Evolutionary conservation across 768 basidiomycete species (phyloP), one percentile per base, ranked within the genome.

Genomic region (Vararia minispora): DNA sequence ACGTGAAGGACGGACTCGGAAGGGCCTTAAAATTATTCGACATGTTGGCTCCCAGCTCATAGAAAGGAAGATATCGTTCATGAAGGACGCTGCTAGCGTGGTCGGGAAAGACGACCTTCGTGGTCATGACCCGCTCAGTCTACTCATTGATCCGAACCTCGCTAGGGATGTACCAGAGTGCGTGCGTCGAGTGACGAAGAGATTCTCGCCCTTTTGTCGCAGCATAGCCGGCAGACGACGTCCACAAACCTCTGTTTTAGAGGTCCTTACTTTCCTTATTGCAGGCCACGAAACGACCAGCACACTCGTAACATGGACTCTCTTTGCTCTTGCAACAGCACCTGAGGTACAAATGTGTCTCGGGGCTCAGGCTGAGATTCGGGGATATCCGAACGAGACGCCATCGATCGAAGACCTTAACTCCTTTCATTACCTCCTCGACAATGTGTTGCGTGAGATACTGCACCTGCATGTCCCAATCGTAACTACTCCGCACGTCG

Each of bases 261-360:
- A 42, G 41, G 23, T 42, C 20, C 41, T 35, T 14, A 38, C 35
- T 9, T 42, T 42, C 20, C 9, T 37, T 26, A 6, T 40, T 7
- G 39, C 39, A 25, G 39, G 39, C 7, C 39, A 40, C 26, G 39
- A 40, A n/a, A 28, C 27, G n/a, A 28, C 18, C 7, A 39, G 45
- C 16, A 48, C 52, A 2, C 40, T 40, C 2, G 31, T 46, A 10
- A 48, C 46, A 3, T 65, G 63, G 63, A 46, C 52, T n/a, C 44
- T 64, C 6, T 61, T 58, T 42, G 43, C 50, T 4, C 52, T 67
- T 11, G 39, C 56, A 7, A 48, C 51, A 33, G 36, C 59, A 38
- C 57, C 56, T 1, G 59, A 60, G 0, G 38, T 58, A 10, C 64
- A 68, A 41, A 48, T 46, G 20, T 50, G 51, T 33, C 54, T 67